Conservation (phyloP, 2,329 filamentous ascomycete genomes). For the Grosmannia clavigera region DNA sequence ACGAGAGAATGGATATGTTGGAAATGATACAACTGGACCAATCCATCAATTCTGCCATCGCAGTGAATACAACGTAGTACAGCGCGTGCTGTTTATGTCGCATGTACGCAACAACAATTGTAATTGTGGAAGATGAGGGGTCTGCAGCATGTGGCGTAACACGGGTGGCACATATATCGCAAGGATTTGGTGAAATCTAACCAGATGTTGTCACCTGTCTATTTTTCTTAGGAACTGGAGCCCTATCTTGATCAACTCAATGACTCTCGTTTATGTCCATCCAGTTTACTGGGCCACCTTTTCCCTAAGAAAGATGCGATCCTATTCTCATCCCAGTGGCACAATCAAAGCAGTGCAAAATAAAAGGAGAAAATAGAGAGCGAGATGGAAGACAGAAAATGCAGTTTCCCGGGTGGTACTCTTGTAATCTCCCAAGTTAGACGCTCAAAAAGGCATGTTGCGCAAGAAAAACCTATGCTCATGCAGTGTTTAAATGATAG, state of each 20-base stretch:
- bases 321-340: not conserved
- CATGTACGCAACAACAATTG: not conserved
- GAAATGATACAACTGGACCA: not conserved
- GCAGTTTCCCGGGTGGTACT: not conserved
- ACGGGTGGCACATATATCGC: too few relatives aligned
- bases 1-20: not conserved
- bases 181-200: not conserved
- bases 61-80: not conserved
- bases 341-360: not conserved
- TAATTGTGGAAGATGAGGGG: too few relatives aligned
- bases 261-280: not conserved
- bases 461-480: not conserved
- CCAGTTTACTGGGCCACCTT: not conserved
- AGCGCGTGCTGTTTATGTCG: not conserved
- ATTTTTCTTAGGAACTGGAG: not conserved
- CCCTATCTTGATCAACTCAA: too few relatives aligned
- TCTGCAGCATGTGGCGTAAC: too few relatives aligned
- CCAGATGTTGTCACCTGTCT: not conserved
- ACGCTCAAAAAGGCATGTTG: not conserved
- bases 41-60: not conserved
- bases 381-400: not conserved
- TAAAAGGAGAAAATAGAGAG: not conserved
- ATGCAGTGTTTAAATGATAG: not conserved
- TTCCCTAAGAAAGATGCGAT: not conserved
- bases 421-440: too few relatives aligned